Conservation (phyloP, 371 early-diverging fungal genomes). For the Coemansia sp. region DNA sequence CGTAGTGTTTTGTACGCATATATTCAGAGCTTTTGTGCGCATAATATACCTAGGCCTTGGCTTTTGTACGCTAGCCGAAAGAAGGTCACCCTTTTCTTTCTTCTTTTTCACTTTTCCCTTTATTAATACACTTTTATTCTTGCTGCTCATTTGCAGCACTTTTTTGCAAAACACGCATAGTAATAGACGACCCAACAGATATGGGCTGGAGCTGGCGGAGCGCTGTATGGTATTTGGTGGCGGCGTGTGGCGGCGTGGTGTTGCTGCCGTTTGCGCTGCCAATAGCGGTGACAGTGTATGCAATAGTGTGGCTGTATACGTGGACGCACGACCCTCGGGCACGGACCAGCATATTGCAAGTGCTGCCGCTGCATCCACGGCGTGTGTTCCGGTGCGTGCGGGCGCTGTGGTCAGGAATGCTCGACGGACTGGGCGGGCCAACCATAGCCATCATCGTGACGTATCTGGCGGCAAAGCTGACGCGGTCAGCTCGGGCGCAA, state of each 20-base stretch:
- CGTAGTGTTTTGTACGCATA: neutral
- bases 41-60: neutral
- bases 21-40: neutral
- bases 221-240: constrained; percentile 13
- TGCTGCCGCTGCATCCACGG: constrained; percentile 50
- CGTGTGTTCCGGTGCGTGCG: constrained; percentile 47
- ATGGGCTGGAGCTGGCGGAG: constrained; percentile 33
- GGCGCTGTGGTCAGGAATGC: constrained; percentile 52
- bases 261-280: constrained; percentile 47
- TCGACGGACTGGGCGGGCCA: constrained; percentile 54
- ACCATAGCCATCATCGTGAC: constrained; percentile 45
- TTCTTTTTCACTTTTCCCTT: neutral
- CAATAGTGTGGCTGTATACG: constrained; percentile 52
- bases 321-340: constrained; percentile 54
- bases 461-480: constrained; percentile 42
- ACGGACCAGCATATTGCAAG: constrained; percentile 20
- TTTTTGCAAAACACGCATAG: neutral
- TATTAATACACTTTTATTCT: neutral
- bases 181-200: neutral
- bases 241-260: constrained; percentile 7
- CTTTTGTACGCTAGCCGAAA: neutral
- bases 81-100: neutral
- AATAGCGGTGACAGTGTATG: constrained; percentile 25
- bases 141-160: neutral
- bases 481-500: constrained; percentile 37